Evolutionary conservation across 192 early-diverging fungal species (phyloP), one percentile per base, ranked within the genome.

Genomic region (Jimgerdemannia flammicorona): DNA sequence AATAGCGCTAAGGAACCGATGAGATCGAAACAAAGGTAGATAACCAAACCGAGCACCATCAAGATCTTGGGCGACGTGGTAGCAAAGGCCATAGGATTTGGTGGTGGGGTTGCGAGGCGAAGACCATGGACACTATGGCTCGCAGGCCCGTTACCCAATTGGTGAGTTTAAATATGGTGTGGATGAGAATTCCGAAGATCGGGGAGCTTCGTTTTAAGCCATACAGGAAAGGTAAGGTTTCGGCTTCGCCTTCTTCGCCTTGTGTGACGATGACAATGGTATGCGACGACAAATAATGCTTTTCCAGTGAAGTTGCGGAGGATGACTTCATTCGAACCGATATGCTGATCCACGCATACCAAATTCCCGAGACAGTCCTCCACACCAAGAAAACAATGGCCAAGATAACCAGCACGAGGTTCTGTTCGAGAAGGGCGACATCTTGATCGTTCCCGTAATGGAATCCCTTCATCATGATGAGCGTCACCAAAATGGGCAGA

Each of bases 41-140:
- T 71, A 49, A 71, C 70, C 20, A 71, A 71, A 9, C 70, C 70
- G 49, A 71, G 41, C 70, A 71, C 70, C 70, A 71, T 71, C 42
- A 71, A 14, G 42, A 71, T 71, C 42, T 17, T 71, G 70, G 70
- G 70, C 14, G 70, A 3, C 8, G 42, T 3, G 42, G 17, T 17
- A 40, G 49, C 19, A 17, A 71, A 39, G 40, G 70, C 40, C 49
- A 41, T 17, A 3, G 40, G 41, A 71, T 71, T 71, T 40, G 17
- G 70, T 71, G 70, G 70, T 71, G 29, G 29, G 29, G 29, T 29
- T 29, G 29, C 29, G 29, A 29, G 29, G 29, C 29, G 29, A 29
- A 29, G 29, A 29, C 29, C 29, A 29, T 29, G 29, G 29, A 29
- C 29, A 29, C 29, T 0, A 29, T 29, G 29, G 29, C 29, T 1